Conservation (phyloP, 352 stramenopile genomes). For the Phytophthora citricola region DNA sequence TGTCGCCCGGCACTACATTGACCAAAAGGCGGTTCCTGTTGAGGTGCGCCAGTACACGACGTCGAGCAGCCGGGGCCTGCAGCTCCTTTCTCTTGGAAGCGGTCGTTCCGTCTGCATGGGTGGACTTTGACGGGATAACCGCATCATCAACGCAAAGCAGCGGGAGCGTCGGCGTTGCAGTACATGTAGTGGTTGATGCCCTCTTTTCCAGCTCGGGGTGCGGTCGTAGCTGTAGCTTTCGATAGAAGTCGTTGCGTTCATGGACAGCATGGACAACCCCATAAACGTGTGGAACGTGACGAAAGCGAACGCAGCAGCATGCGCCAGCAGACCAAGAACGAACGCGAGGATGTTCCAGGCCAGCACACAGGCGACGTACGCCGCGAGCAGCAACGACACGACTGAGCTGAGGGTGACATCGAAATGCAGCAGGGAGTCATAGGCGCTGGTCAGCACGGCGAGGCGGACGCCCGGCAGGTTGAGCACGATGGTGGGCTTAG, state of each 20-base stretch:
- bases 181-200: background rate
- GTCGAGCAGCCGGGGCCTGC: slow-evolving; percentile 48
- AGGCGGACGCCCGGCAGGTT: slow-evolving; percentile 67
- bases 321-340: slow-evolving; percentile 31
- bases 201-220: slow-evolving; percentile 7
- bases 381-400: slow-evolving; percentile 35
- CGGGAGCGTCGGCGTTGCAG: slow-evolving; percentile 29
- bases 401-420: slow-evolving; percentile 36
- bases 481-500: slow-evolving; percentile 60
- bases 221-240: background rate
- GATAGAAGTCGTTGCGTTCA: slow-evolving; percentile 14
- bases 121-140: slow-evolving; percentile 21
- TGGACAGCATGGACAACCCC: slow-evolving; percentile 48
- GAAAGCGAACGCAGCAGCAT: slow-evolving; percentile 44
- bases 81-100: slow-evolving; percentile 38
- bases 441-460: slow-evolving; percentile 44
- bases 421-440: slow-evolving; percentile 36
- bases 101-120: slow-evolving; percentile 31
- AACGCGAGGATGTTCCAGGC: slow-evolving; percentile 38
- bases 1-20: slow-evolving; percentile 64
- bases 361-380: slow-evolving; percentile 38
- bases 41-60: slow-evolving; percentile 53
- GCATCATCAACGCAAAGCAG: slow-evolving; percentile 35
- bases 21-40: slow-evolving; percentile 48
- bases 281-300: slow-evolving; percentile 66